Evolutionary conservation across 2,329 filamentous ascomycete species (phyloP).

Genomic region (Ceratocystis destructans): DNA sequence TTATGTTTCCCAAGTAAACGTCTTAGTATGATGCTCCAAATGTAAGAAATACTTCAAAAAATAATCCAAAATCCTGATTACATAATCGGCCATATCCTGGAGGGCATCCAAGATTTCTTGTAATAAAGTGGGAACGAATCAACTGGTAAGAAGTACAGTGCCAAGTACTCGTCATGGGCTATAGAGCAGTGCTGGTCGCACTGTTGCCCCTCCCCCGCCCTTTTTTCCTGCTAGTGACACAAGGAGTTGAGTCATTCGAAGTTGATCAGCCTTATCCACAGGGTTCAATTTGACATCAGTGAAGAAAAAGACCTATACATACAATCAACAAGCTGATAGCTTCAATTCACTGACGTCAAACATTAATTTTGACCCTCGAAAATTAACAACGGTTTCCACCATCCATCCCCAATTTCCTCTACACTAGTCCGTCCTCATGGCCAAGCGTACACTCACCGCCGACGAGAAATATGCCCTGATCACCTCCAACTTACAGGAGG

Average conservation of each 20-base stretch:
- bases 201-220: not conserved
- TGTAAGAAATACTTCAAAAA: too few relatives aligned
- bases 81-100: too few relatives aligned
- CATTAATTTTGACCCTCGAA: not conserved
- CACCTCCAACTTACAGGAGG: slow-evolving; percentile 65
- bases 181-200: not conserved
- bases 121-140: too few relatives aligned
- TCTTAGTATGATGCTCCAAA: too few relatives aligned
- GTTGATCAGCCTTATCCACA: not conserved
- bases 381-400: not conserved
- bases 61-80: too few relatives aligned
- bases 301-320: not conserved
- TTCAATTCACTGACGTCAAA: not conserved
- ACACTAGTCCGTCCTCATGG: slow-evolving; percentile 18
- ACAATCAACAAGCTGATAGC: not conserved
- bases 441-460: slow-evolving; percentile 27
- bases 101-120: too few relatives aligned
- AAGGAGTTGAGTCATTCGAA: not conserved
- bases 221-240: not conserved
- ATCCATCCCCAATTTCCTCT: not conserved
- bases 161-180: not conserved
- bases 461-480: slow-evolving; percentile 62
- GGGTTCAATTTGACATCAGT: not conserved
- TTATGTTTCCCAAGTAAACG: too few relatives aligned
- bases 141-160: not conserved